These are phyloP conservation scores for Fusarium xylarioides DNA, from an alignment of 2,329 filamentous ascomycete species.

Conservation along the genomic window DNA sequence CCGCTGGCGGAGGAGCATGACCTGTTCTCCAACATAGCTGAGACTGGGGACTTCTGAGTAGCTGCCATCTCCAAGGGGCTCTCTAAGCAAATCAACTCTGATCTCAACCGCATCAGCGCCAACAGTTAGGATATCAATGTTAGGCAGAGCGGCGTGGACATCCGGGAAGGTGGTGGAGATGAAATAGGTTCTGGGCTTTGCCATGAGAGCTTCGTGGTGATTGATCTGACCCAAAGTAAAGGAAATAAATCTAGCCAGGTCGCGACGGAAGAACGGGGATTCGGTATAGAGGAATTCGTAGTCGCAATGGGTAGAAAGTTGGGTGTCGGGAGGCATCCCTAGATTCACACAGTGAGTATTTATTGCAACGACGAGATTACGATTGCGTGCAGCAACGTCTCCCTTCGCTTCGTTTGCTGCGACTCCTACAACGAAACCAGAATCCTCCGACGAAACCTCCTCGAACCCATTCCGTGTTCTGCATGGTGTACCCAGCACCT, in stretches of 20 bases:
- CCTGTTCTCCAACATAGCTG: constrained; percentile 85
- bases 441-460: constrained; percentile 62
- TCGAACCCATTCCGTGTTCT: constrained; percentile 65
- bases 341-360: constrained; percentile 80
- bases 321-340: constrained; percentile 72
- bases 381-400: constrained; percentile 67
- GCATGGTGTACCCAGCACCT: constrained; percentile 80
- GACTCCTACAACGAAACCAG: constrained; percentile 75
- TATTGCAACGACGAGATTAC: constrained; percentile 70
- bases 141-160: constrained; percentile 81
- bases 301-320: constrained; percentile 75
- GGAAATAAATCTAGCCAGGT: constrained; percentile 80
- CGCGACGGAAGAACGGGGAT: constrained; percentile 75
- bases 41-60: constrained; percentile 77
- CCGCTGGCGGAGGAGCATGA: constrained; percentile 83
- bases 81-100: constrained; percentile 81
- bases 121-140: constrained; percentile 87
- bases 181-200: constrained; percentile 81
- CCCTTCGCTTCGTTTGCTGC: constrained; percentile 63
- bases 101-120: constrained; percentile 88
- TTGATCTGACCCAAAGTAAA: constrained; percentile 82
- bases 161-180: constrained; percentile 91
- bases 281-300: constrained; percentile 88
- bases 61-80: constrained; percentile 70
- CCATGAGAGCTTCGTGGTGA: constrained; percentile 79